A percentile compares a stretch with the other conserved stretches of the same genome.
Evolutionary conservation across 768 basidiomycete species (phyloP).

Genomic region (Cubamyces sp.): DNA sequence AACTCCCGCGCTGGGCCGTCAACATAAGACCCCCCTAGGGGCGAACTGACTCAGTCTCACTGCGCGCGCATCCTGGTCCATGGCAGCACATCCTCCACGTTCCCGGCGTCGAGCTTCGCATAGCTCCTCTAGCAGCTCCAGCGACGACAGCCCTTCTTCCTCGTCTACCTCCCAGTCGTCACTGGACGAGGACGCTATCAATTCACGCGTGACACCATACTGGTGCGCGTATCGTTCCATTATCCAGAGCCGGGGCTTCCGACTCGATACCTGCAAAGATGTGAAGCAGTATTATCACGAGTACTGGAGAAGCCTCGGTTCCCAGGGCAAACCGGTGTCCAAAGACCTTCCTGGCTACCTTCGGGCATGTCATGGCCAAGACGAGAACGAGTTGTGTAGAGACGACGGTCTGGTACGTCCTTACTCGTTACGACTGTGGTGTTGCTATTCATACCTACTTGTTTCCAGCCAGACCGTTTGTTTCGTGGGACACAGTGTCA

Average conservation of each 20-base stretch:
- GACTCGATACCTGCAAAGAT: slow-evolving; percentile 70
- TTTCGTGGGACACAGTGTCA: slow-evolving; percentile 64
- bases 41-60: background rate
- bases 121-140: slow-evolving; percentile 2
- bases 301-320: slow-evolving; percentile 34
- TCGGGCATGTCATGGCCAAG: slow-evolving; percentile 38
- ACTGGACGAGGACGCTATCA: slow-evolving; percentile 51
- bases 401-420: slow-evolving; percentile 70
- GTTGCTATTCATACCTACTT: background rate
- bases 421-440: background rate
- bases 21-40: slow-evolving; percentile 4
- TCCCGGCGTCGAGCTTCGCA: slow-evolving; percentile 8
- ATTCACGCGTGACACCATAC: slow-evolving; percentile 59
- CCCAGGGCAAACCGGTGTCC: slow-evolving; percentile 23
- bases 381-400: slow-evolving; percentile 66
- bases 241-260: slow-evolving; percentile 56
- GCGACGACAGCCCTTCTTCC: slow-evolving; percentile 25
- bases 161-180: slow-evolving; percentile 55
- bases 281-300: slow-evolving; percentile 61
- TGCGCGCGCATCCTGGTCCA: slow-evolving; percentile 1
- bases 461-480: slow-evolving; percentile 64
- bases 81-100: slow-evolving; percentile 9
- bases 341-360: slow-evolving; percentile 39
- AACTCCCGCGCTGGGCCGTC: slow-evolving; percentile 5
- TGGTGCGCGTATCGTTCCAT: slow-evolving; percentile 61